Base-by-base conservation (phyloP, 148 eudicot genomes). In the Rhododendron mucronatum region DNA sequence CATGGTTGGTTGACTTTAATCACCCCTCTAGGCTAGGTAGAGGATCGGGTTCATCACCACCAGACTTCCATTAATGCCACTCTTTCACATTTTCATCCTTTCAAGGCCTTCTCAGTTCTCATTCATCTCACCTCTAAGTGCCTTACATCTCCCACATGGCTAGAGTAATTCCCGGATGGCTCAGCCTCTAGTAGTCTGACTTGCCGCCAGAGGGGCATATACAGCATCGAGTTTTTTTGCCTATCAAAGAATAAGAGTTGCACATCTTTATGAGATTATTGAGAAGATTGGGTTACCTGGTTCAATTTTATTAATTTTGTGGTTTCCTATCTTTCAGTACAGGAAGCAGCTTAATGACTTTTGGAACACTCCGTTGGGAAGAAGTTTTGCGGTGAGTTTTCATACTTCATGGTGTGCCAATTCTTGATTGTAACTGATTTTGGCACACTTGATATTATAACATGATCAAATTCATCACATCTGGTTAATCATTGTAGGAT, bases 311-410 rank as follows among this genome's bases (percentile, higher is more conserved):
- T 39, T 89, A 50, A 86, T 83, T 61, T 37, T 67, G 45, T 81
- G 77, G 12, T n/a, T 75, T 90, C 76, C 39, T 87, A 55, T 85
- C 74, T 55, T 95, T 94, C 98, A 97, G 99, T 94, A 94, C 88
- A 92, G 95, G 91, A 95, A 88, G 92, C 93, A 93, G 88, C 65
- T 97, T 39, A 89, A 78, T 90, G 92, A 91, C 87, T 93, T 95
- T 90, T 85, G 91, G 82, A 91, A 95, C 84, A 88, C 99, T 71
- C 98, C 98, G 4, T 28, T 97, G 78, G 99, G 99, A 75, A 92
- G 87, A 84, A 91, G 93, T 86, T 92, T 88, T 83, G 88, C 91
- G 57, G 99, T 97, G 85, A 92, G 97, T 73, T 30, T 76, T 63
- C 84, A 12, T 51, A 15, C 30, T 63, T 37, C 82, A 48, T 79